A percentile compares a stretch with the other conserved stretches of the same genome.
Evolutionary conservation across 106 monocot species (phyloP).

Genomic region (Triglochin maritima): DNA sequence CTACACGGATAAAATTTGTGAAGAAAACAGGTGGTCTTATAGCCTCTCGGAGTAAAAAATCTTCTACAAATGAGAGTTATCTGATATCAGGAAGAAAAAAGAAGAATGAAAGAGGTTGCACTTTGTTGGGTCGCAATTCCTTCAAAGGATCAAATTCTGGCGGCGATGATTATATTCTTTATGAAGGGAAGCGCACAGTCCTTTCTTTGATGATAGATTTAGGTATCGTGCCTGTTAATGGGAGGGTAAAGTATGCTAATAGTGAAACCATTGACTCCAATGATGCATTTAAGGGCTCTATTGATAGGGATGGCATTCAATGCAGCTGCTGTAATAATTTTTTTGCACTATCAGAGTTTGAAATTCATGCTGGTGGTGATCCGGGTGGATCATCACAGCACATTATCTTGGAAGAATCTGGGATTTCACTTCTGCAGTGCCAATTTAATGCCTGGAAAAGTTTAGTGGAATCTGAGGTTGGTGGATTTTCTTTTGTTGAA

Average conservation of each 20-base stretch:
- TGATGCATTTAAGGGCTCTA: constrained; percentile 31
- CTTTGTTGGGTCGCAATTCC: constrained; percentile 40
- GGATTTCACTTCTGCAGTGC: constrained; percentile 44
- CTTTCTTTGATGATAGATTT: constrained; percentile 71
- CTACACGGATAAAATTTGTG: not conserved
- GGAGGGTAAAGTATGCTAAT: constrained; percentile 52
- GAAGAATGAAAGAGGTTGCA: constrained; percentile 32
- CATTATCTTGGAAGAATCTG: constrained; percentile 37
- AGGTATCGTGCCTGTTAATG: constrained; percentile 33
- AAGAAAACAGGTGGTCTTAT: not conserved
- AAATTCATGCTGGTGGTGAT: constrained; percentile 77
- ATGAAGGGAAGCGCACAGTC: constrained; percentile 43
- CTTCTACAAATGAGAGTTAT: not conserved
- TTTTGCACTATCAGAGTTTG: constrained; percentile 49
- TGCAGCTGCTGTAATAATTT: constrained; percentile 66
- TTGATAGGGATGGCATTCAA: constrained; percentile 60
- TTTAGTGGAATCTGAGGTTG: constrained; percentile 24
- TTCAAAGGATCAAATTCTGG: constrained; percentile 20
- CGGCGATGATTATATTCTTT: constrained; percentile 33
- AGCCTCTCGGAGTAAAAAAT: not conserved
- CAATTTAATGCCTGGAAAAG: constrained; percentile 63
- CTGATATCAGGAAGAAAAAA: constrained; percentile 3
- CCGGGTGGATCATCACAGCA: constrained; percentile 38
- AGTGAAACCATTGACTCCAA: constrained; percentile 8
- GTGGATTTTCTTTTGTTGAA: constrained; percentile 25